phyloP scores from a whole-genome alignment of 1,139 yeast genomes.

The Hansenula anomala region DNA sequence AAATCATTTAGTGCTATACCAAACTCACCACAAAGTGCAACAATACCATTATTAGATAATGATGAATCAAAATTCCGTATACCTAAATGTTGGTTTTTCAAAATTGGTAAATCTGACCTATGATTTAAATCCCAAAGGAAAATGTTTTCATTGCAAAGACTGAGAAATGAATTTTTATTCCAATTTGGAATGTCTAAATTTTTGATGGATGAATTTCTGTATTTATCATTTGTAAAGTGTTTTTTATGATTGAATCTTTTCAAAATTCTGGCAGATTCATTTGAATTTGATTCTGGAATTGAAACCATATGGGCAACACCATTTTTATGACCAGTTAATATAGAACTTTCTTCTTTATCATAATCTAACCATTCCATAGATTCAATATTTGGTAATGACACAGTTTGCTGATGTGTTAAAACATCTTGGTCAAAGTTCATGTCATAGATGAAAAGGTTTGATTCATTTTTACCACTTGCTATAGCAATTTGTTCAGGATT shows the following conservation, averaged over 20 bases:
- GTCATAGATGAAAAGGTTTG: constrained; percentile 64
- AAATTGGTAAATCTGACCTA: constrained; percentile 47
- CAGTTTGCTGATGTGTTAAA: constrained; percentile 71
- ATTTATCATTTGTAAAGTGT: constrained; percentile 30
- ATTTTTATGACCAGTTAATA: constrained; percentile 66
- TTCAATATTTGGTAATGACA: constrained; percentile 63
- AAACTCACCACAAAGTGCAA: constrained; percentile 63
- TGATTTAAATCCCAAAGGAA: constrained; percentile 68
- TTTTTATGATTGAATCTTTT: constrained; percentile 71
- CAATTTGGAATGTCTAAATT: constrained; percentile 36
- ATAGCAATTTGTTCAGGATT: constrained; percentile 53
- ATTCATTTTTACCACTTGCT: constrained; percentile 49
- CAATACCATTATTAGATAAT: constrained; percentile 40
- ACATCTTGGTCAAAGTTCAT: constrained; percentile 36
- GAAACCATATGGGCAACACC: constrained; percentile 68
- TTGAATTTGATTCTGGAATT: constrained; percentile 51
- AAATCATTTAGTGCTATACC: constrained; percentile 71
- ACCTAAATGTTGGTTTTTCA: constrained; percentile 50
- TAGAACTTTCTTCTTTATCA: constrained; percentile 24
- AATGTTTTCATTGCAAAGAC: constrained; percentile 58
- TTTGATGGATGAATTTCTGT: constrained; percentile 27
- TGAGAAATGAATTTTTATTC: constrained; percentile 38
- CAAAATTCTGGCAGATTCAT: constrained; percentile 62
- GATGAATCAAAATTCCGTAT: constrained; percentile 49
- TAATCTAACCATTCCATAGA: constrained; percentile 57